Evolutionary conservation across 2,329 filamentous ascomycete species (phyloP), one percentile per base, ranked within the genome.

Genomic region (Pyrenophora seminiperda): DNA sequence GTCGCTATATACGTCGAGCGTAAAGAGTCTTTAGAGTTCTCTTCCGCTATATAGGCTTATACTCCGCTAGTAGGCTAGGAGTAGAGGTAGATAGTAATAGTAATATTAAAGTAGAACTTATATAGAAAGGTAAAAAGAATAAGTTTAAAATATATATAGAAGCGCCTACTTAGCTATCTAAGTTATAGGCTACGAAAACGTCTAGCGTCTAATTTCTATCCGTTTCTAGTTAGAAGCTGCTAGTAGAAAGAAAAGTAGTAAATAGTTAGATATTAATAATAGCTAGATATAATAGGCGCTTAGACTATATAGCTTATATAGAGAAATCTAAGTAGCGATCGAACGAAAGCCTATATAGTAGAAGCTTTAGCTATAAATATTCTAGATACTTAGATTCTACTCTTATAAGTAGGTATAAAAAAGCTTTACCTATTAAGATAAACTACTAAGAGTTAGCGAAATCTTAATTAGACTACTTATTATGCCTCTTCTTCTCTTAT

Each of bases 321-420:
- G 32, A 42, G 24, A 38, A 37, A 48, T 18, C 38, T 18, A 9
- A 50, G 47, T 34, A 7, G 17, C 13, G 17, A 44, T 44, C 10
- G 14, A 50, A 50, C 39, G 31, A 51, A 15, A 51, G 48, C 42
- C 37, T 51, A 18, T 51, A 18, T 51, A 17, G 48, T 47, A 51
- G 30, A 29, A 47, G 44, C 44, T 47, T 41, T 47, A 10, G 44
- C 29, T 7, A 15, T 15, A 47, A 9, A 41, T 47, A 29, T 40
- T 47, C 30, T 47, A 47, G 37, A 41, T 47, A 47, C 20, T 47
- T 10, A 47, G 44, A n/a, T 20, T 51, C 32, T 19, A 22, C 48
- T 18, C 42, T 46, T 42, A 29, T 11, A 46, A 51, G 48, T 7
- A 47, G 29, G 38, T 14, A 47, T 17, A 47, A 24, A 37, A 47